These are phyloP conservation scores for Acanthamoeba castellanii DNA, from an alignment of 208 protist species.

Conservation along the genomic window DNA sequence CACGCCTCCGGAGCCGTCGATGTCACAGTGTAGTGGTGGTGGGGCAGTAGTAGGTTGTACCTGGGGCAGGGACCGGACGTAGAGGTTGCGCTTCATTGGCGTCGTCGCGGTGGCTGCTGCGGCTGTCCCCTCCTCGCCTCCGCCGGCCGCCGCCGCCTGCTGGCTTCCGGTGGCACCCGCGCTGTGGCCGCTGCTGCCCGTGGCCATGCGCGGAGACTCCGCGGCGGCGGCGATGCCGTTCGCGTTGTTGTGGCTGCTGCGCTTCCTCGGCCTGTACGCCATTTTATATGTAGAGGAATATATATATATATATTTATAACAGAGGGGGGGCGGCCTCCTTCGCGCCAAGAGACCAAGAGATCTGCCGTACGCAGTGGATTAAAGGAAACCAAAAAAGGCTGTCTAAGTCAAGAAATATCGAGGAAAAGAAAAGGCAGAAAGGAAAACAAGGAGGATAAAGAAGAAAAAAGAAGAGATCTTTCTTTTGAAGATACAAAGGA, in stretches of 20 bases:
- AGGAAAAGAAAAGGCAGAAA: neutral
- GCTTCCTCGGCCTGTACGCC: neutral
- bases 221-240: neutral
- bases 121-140: too few relatives aligned
- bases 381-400: too few relatives aligned
- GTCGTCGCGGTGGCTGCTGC: neutral
- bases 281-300: neutral
- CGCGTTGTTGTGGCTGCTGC: neutral
- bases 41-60: neutral
- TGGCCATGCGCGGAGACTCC: too few relatives aligned
- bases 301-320: too few relatives aligned
- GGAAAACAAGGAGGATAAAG: neutral
- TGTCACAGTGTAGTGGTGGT: neutral
- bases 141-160: too few relatives aligned
- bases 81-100: slow-evolving; percentile 19
- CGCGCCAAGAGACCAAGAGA: too few relatives aligned
- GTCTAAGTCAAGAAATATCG: neutral
- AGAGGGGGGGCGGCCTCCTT: too few relatives aligned
- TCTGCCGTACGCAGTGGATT: too few relatives aligned
- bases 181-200: too few relatives aligned
- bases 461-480: neutral
- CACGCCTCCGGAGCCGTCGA: too few relatives aligned
- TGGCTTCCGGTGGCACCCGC: too few relatives aligned
- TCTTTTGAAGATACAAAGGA: neutral
- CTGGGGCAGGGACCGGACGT: slow-evolving; percentile 11